phyloP scores from a whole-genome alignment of 179 eudicot genomes.

The Nepenthes alata region DNA sequence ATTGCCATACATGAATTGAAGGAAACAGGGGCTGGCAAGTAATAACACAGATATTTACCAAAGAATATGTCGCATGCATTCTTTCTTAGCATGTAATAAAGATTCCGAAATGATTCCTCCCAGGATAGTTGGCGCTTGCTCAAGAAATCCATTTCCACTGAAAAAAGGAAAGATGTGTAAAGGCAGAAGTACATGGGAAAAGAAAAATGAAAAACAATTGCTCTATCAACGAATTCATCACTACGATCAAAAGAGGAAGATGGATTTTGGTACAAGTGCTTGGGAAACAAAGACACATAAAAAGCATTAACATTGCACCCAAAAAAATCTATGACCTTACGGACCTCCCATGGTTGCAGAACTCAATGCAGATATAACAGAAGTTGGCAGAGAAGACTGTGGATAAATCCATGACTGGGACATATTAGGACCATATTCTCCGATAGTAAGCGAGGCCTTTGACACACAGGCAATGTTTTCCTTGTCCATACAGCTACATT shows the following conservation, averaged over 20 bases:
- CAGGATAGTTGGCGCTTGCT: slow-evolving; percentile 65
- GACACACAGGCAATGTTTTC: slow-evolving; percentile 11
- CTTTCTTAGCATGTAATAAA: slow-evolving; percentile 79
- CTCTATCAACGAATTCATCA: neutral
- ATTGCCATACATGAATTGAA: neutral
- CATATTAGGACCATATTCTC: slow-evolving; percentile 12
- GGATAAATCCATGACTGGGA: slow-evolving; percentile 82
- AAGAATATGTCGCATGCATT: slow-evolving; percentile 58
- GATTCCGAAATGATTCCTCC: slow-evolving; percentile 88
- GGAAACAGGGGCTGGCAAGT: neutral
- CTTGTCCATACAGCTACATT: slow-evolving; percentile 15
- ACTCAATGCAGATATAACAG: slow-evolving; percentile 53
- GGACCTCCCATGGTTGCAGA: slow-evolving; percentile 49
- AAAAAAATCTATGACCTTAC: neutral
- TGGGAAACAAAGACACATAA: neutral
- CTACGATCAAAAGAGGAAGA: neutral
- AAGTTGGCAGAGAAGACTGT: slow-evolving; percentile 72
- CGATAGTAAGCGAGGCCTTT: slow-evolving; percentile 17
- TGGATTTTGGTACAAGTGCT: neutral
- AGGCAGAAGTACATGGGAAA: neutral
- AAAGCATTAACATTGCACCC: neutral
- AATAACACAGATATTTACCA: slow-evolving; percentile 34
- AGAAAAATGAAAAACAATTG: neutral
- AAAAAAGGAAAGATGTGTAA: slow-evolving; percentile 8
- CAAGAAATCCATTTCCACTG: slow-evolving; percentile 65